These are phyloP conservation scores for Tulasnella sp. DNA, from an alignment of 768 basidiomycete genomes.

Conservation along the genomic window DNA sequence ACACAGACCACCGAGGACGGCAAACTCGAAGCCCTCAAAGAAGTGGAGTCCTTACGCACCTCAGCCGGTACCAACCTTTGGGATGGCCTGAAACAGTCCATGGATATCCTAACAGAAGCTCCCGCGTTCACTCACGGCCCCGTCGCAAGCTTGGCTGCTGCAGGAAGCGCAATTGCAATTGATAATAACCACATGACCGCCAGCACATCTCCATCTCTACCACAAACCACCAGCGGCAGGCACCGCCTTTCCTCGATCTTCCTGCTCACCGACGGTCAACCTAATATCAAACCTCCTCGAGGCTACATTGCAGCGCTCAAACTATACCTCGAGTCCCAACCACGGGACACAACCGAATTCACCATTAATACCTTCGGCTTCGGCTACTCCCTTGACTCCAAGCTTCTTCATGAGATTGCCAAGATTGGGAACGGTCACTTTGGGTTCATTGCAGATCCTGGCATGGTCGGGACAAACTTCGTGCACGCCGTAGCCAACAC, in stretches of 20 bases:
- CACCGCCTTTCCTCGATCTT: slow-evolving; percentile 31
- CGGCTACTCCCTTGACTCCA: slow-evolving; percentile 31
- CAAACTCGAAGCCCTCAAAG: slow-evolving; percentile 11
- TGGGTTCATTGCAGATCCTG: slow-evolving; percentile 31
- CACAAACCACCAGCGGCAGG: background rate
- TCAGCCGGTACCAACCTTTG: slow-evolving; percentile 29
- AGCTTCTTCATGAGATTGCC: slow-evolving; percentile 30
- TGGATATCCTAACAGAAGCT: slow-evolving; percentile 26
- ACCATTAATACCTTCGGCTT: slow-evolving; percentile 33
- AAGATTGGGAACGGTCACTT: slow-evolving; percentile 26
- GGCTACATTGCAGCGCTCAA: slow-evolving; percentile 30
- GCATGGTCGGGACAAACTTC: slow-evolving; percentile 33
- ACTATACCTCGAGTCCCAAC: slow-evolving; percentile 26
- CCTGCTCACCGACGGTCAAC: slow-evolving; percentile 30
- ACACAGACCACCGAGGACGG: background rate
- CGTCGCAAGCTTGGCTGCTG: background rate
- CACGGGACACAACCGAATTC: slow-evolving; percentile 7
- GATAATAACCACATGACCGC: background rate
- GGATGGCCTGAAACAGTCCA: slow-evolving; percentile 30
- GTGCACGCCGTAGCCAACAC: slow-evolving; percentile 32
- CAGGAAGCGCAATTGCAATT: too few species aligned
- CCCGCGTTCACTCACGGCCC: background rate
- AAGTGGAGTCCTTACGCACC: slow-evolving; percentile 21
- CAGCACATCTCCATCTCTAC: background rate
- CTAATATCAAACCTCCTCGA: slow-evolving; percentile 29